Conservation (phyloP, 257 asterid genomes). For the Scutellaria minor region DNA sequence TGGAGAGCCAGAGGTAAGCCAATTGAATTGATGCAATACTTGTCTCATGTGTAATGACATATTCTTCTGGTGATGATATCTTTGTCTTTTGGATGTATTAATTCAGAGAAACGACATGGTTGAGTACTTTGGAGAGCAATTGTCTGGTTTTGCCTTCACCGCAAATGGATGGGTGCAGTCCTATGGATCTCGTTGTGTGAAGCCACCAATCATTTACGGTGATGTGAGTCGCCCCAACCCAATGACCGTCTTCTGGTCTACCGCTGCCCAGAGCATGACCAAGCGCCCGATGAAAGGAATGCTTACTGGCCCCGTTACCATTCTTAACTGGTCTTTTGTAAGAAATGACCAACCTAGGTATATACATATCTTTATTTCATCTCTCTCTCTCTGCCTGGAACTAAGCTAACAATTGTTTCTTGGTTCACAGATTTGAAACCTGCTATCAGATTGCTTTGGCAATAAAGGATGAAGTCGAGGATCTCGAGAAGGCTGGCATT, state of each 20-base stretch:
- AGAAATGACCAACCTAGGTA: slow-evolving; percentile 98
- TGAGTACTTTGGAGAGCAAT: slow-evolving; percentile 98
- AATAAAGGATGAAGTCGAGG: slow-evolving; percentile 96
- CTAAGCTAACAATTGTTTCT: slow-evolving; percentile 20
- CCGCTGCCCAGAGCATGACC: slow-evolving; percentile 97
- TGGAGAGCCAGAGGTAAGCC: slow-evolving; percentile 97
- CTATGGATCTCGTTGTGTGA: slow-evolving; percentile 97
- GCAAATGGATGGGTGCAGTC: slow-evolving; percentile 99
- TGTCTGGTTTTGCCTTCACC: slow-evolving; percentile 95
- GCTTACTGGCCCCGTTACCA: slow-evolving; percentile 99
- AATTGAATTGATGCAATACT: background rate
- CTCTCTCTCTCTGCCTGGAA: background rate
- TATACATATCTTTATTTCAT: background rate
- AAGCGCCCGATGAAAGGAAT: slow-evolving; percentile 99
- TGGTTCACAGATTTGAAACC: slow-evolving; percentile 67
- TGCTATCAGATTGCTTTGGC: slow-evolving; percentile 97
- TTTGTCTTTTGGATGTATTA: slow-evolving; percentile 26
- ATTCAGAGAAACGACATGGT: slow-evolving; percentile 98
- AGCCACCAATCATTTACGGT: slow-evolving; percentile 98
- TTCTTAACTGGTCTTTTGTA: slow-evolving; percentile 98
- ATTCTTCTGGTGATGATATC: background rate
- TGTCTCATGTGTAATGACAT: background rate
- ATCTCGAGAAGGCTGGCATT: slow-evolving; percentile 93
- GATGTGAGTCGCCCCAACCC: slow-evolving; percentile 98
- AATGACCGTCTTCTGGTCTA: slow-evolving; percentile 98